A percentile compares a stretch with the other conserved stretches of the same genome.
phyloP scores from a whole-genome alignment of 257 asterid species.

The Cruciata laevipes region DNA sequence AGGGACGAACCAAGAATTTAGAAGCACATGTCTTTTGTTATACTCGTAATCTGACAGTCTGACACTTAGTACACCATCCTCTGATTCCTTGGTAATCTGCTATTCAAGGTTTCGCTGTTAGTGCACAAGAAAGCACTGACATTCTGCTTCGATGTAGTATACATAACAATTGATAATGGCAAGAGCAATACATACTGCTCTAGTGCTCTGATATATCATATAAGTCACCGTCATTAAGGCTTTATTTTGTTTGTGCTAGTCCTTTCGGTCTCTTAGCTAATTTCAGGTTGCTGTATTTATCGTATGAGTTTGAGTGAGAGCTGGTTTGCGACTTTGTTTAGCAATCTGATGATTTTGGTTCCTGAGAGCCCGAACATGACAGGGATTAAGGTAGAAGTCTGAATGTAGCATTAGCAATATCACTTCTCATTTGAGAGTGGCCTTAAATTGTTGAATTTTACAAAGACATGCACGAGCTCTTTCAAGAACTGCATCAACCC shows the following conservation, averaged over 20 bases:
- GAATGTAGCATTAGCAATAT: not conserved
- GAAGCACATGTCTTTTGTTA: not conserved
- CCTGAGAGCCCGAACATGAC: not conserved
- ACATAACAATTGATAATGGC: not conserved
- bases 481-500: slow-evolving; percentile 44
- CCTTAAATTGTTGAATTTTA: slow-evolving; percentile 47
- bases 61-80: too few relatives aligned
- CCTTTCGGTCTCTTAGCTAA: not conserved
- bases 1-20: not conserved
- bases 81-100: not conserved
- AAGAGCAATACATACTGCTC: not conserved
- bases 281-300: not conserved
- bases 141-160: not conserved
- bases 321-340: not conserved
- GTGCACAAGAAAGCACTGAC: not conserved
- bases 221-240: not conserved
- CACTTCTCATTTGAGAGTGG: slow-evolving; percentile 16
- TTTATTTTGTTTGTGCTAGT: not conserved
- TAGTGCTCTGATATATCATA: not conserved
- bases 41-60: too few relatives aligned
- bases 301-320: not conserved
- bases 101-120: not conserved
- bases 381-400: not conserved
- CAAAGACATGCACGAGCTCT: slow-evolving; percentile 52
- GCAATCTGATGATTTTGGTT: not conserved